Base-by-base conservation (phyloP, 1,139 yeast species). In the Magnusiomyces sp. region DNA sequence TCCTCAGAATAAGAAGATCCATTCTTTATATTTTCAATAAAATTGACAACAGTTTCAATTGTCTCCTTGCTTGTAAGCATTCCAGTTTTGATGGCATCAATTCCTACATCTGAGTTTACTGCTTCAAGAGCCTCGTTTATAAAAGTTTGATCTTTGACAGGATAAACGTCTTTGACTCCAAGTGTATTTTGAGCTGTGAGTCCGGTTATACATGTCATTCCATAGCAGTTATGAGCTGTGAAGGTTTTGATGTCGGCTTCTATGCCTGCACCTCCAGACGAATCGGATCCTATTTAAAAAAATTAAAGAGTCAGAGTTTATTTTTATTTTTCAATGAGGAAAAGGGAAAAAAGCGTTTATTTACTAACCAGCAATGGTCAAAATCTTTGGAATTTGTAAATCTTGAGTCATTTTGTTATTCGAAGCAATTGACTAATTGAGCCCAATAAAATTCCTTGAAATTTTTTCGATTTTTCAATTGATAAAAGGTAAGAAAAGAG, bases 181-280 rank as follows among this genome's bases (percentile, higher is more conserved):
- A 55, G 55, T 17, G 72, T 70, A 63, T 89, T 88, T 62, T 89
- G 96, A 2, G 92, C 90, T 0, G 96, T 88, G 56, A 89, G 67
- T 1, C 92, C 95, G 0, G 89, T 76, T 41, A 86, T 80, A 62
- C 92, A 83, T 0, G 95, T 85, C 66, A 83, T 68, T 1, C 88
- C 96, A 62, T 83, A 89, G 46, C 88, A 89, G 20, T 78, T 76
- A 61, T 86, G 90, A 2, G 84, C 87, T 2, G 86, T 74, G 53
- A 89, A 77, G 0, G 96, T 83, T 66, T 89, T 89, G 48, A 89
- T 65, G 64, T 89, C 97, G 0, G 97, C 97, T 62, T 89, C 97
- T 51, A 89, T 81, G 11, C 97, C 97, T 1, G 97, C 97, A 4
- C 97, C 97, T 2, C 97, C 97, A 2, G 95, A 84, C 46, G 83